Percentiles rank a stretch among this genome's conserved stretches.
Conservation (phyloP, 1,284 basidiomycete species). For the Cerrena zonata region DNA sequence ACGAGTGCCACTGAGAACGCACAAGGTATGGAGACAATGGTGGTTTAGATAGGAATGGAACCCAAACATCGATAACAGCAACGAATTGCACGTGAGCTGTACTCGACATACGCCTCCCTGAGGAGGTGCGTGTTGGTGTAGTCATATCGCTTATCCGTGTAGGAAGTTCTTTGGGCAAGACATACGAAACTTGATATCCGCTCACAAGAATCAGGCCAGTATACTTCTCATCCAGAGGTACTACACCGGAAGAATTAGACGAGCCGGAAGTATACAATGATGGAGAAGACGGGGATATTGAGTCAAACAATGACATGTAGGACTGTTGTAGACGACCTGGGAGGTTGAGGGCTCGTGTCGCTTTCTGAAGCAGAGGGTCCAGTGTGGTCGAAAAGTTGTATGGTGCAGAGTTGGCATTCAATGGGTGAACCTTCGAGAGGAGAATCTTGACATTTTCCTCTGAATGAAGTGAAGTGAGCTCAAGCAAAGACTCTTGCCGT, state of each 20-base stretch:
- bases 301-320: constrained; percentile 51
- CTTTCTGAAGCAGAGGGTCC: constrained; percentile 61
- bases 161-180: constrained; percentile 68
- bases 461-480: constrained; percentile 21
- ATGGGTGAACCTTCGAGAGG: constrained; percentile 65
- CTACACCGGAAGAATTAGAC: constrained; percentile 16
- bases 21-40: constrained; percentile 68
- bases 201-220: constrained; percentile 71
- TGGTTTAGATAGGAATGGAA: constrained; percentile 62
- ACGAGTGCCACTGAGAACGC: constrained; percentile 22
- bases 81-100: constrained; percentile 52
- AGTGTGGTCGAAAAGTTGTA: constrained; percentile 65
- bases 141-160: constrained; percentile 29
- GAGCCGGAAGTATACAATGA: constrained; percentile 29
- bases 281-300: constrained; percentile 27
- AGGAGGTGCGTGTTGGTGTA: constrained; percentile 11
- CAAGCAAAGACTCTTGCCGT: not conserved
- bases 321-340: constrained; percentile 53
- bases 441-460: constrained; percentile 75
- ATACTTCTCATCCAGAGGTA: constrained; percentile 53
- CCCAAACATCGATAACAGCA: constrained; percentile 69
- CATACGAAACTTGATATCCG: constrained; percentile 69
- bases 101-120: constrained; percentile 12
- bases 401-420: constrained; percentile 62
- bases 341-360: constrained; percentile 62